A percentile compares a stretch with the other conserved stretches of the same genome.
Evolutionary conservation across 2,329 filamentous ascomycete genomes (phyloP).

Genomic region (Phyllosticta citribraziliensis): DNA sequence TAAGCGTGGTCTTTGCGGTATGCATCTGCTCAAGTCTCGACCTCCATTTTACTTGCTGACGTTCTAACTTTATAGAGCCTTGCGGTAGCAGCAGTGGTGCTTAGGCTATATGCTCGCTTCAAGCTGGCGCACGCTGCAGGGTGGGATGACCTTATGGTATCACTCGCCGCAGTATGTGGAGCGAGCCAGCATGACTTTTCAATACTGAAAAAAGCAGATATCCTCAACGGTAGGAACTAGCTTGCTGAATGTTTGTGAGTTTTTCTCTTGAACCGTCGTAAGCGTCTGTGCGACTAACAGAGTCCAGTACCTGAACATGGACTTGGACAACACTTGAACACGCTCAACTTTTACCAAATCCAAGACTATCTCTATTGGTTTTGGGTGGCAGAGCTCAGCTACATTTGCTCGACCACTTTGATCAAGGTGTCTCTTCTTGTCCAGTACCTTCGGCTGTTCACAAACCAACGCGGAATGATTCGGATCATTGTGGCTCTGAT

Average conservation of each 20-base stretch:
- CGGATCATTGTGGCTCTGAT: conserved; percentile 17
- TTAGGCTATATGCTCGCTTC: neutral
- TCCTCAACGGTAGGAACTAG: conserved; percentile 19
- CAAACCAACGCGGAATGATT: conserved; percentile 14
- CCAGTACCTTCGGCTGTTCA: conserved; percentile 28
- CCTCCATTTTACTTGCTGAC: neutral
- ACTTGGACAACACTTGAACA: conserved; percentile 23
- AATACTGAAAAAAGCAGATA: conserved; percentile 12
- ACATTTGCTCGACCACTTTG: conserved; percentile 22
- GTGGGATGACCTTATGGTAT: conserved; percentile 27
- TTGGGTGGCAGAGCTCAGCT: conserved; percentile 22
- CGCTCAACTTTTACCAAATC: conserved; percentile 13
- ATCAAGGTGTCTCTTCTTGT: conserved; percentile 29
- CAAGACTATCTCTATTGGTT: conserved; percentile 24
- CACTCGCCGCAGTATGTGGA: conserved; percentile 18
- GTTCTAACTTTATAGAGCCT: neutral
- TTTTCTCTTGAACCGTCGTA: neutral
- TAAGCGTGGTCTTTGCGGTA: neutral
- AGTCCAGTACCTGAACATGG: conserved; percentile 24
- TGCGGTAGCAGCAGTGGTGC: neutral
- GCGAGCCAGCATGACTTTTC: neutral
- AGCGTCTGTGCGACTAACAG: neutral
- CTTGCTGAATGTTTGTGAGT: conserved; percentile 24
- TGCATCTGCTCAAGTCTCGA: too few relatives aligned
- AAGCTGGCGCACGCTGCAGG: conserved; percentile 19